Conservation (phyloP, 495 filamentous ascomycete genomes). For the Trichoderma asperelloides region DNA sequence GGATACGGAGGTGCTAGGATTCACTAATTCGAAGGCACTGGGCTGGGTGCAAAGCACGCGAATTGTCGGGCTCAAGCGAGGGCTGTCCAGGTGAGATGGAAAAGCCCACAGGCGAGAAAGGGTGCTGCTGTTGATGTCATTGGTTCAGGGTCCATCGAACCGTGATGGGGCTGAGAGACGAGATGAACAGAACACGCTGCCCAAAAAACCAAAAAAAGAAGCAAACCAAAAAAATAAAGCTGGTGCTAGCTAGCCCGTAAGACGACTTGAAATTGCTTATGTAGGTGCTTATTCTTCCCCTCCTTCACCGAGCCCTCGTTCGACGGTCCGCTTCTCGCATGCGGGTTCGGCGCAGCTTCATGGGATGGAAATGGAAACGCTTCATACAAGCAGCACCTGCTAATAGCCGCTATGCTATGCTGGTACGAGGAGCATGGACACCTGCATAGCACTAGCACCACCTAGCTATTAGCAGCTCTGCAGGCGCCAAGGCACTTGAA, state of each 20-base stretch:
- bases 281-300: background rate
- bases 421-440: too few species aligned
- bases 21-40: background rate
- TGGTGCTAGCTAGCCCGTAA: too few species aligned
- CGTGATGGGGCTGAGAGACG: too few species aligned
- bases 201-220: too few species aligned
- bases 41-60: background rate
- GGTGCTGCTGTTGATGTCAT: background rate
- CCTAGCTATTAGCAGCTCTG: background rate
- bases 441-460: too few species aligned
- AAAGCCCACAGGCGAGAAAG: background rate
- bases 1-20: background rate
- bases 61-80: background rate
- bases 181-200: too few species aligned
- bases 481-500: slow-evolving; percentile 2
- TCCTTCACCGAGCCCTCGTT: background rate
- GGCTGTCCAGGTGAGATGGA: background rate
- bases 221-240: too few species aligned
- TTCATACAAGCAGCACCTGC: background rate
- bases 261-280: background rate
- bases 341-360: too few species aligned
- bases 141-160: background rate
- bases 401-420: too few species aligned
- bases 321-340: background rate
- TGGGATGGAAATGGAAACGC: background rate